phyloP scores from a whole-genome alignment of 169 alveolate genomes.

The Cryptosporidium bovis region DNA sequence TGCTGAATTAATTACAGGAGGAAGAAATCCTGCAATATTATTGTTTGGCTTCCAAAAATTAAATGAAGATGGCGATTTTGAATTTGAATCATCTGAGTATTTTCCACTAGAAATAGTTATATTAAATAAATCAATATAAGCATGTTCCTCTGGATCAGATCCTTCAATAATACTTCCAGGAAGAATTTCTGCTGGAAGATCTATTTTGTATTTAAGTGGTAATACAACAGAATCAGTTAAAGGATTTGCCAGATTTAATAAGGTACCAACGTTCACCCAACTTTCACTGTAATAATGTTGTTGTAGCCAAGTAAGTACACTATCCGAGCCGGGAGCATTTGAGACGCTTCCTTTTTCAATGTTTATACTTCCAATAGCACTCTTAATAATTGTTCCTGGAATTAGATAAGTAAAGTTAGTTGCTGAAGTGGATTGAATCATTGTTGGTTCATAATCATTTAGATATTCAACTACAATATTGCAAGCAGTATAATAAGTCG shows the following conservation, averaged over 20 bases:
- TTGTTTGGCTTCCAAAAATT: conserved; percentile 32
- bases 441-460: conserved; percentile 25
- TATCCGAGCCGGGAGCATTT: conserved; percentile 31
- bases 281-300: conserved; percentile 58
- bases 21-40: conserved; percentile 57
- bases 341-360: conserved; percentile 24
- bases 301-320: conserved; percentile 53
- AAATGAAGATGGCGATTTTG: background rate
- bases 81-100: background rate
- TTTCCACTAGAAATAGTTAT: conserved; percentile 48
- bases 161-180: conserved; percentile 15
- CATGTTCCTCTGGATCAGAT: conserved; percentile 26
- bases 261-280: conserved; percentile 47
- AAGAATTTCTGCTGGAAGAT: conserved; percentile 33
- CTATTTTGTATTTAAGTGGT: conserved; percentile 33
- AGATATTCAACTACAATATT: conserved; percentile 49
- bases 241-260: conserved; percentile 43
- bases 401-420: conserved; percentile 58
- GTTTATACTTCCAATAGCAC: conserved; percentile 1
- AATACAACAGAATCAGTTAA: conserved; percentile 53
- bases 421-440: conserved; percentile 67
- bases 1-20: conserved; percentile 53
- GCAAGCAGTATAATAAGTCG: conserved; percentile 58
- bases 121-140: conserved; percentile 37
- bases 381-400: conserved; percentile 32